Evolutionary conservation across 805 yeast species (phyloP), one percentile per base, ranked within the genome.

Genomic region (Candida ponderosae): DNA sequence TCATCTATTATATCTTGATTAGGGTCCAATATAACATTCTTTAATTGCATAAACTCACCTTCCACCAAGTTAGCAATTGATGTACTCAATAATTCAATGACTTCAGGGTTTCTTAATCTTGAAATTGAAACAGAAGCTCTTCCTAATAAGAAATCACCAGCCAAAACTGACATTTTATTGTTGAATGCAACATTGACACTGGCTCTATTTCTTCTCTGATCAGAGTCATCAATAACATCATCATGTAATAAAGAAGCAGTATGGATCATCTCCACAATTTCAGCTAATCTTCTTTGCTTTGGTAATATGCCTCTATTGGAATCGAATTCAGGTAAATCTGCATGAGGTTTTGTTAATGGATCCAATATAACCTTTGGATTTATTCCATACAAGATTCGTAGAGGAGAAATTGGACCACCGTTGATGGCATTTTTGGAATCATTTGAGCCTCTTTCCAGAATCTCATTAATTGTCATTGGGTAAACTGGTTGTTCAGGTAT

Each of bases 41-140:
- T 89, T 66, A 93, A 74, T 64, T 93, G 98, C 97, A 93, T 93
- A 58, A 93, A 90, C 63, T 93, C 98, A 35, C 98, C 98, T 63
- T 93, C 98, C 1, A 93, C 97, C 42, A 93, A 70, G 57, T 93
- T 93, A 11, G 97, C 98, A 56, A 93, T 93, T 24, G 96, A 83
- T 13, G 96, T 90, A 4, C 97, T 88, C 66, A 93, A 76, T 43
- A 93, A 70, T 64, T 93, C 98, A 40, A 88, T 89, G 33, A 93
- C 98, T 65, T 93, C 97, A n/a, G 96, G 90, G 58, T 93, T 90
- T 54, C 97, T 71, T 35, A 93, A 65, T 42, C 98, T 68, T 11
- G 97, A 94, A 46, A 93, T 80, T 3, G 96, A 89, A 9, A 93
- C 97, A 0, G 97, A 89, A 0, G 98, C 97, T 50, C 98, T 73